phyloP scores from a whole-genome alignment of 2,329 filamentous ascomycete genomes.

The Dactylellina sp. region DNA sequence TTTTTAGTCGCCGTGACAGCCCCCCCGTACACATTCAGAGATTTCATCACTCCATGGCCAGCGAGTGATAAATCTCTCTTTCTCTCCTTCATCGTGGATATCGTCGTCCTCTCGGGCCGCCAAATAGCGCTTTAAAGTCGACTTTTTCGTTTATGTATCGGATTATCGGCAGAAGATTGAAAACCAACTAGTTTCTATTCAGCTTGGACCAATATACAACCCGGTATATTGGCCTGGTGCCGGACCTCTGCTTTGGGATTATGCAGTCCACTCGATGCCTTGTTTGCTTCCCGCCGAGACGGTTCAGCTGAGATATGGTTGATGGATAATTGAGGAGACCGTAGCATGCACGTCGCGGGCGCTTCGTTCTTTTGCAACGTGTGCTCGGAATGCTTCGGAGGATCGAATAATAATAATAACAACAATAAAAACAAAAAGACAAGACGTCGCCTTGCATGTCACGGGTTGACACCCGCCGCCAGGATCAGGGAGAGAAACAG shows the following conservation, averaged over 20 bases:
- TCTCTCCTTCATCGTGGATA: constrained; percentile 26
- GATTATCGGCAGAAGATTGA: too few relatives aligned
- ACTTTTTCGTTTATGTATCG: neutral
- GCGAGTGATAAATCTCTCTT: neutral
- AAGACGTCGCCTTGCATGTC: constrained; percentile 24
- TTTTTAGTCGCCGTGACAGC: constrained; percentile 1
- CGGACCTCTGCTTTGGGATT: neutral
- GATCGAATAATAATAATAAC: neutral
- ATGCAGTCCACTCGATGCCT: neutral
- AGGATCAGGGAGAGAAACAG: constrained; percentile 41
- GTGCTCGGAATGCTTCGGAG: neutral
- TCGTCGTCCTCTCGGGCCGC: constrained; percentile 26
- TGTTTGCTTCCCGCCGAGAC: too few relatives aligned
- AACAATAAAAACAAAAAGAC: neutral
- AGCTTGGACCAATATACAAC: neutral
- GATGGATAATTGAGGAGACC: neutral
- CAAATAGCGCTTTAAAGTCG: constrained; percentile 11
- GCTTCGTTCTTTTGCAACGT: neutral
- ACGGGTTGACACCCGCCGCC: constrained; percentile 16
- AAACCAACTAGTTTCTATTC: neutral
- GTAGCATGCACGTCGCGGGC: constrained; percentile 49
- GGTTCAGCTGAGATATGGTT: too few relatives aligned
- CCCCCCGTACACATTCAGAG: constrained; percentile 16
- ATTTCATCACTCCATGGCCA: constrained; percentile 14
- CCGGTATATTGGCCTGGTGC: constrained; percentile 49